These are phyloP conservation scores for Phalaenopsis aphrodite DNA, from an alignment of 106 monocot genomes.

Conservation along the genomic window DNA sequence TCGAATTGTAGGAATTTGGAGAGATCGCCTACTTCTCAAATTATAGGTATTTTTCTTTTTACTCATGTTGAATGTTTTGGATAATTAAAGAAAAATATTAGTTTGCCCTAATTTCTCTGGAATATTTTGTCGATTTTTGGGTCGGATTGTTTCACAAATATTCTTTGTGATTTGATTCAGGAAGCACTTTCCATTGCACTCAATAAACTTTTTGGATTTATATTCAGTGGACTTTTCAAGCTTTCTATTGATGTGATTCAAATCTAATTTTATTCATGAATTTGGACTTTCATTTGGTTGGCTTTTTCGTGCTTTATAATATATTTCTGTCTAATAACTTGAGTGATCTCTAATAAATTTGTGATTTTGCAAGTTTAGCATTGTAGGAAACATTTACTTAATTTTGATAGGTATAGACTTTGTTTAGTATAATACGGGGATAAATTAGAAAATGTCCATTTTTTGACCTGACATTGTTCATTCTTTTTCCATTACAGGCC, in stretches of 20 bases:
- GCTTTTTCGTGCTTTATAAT: neutral
- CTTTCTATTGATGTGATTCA: neutral
- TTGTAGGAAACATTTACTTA: neutral
- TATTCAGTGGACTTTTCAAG: too few relatives aligned
- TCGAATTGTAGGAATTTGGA: too few relatives aligned
- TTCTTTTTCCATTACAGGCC: constrained; percentile 35
- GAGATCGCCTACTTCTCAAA: too few relatives aligned
- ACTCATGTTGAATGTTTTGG: too few relatives aligned
- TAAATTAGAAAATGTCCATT: neutral
- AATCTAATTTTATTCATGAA: neutral
- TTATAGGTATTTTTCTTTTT: too few relatives aligned
- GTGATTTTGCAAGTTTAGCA: neutral
- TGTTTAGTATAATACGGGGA: neutral
- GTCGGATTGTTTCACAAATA: too few relatives aligned
- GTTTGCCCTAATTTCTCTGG: too few relatives aligned
- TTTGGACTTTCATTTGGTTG: neutral
- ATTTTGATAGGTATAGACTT: neutral
- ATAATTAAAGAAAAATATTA: too few relatives aligned
- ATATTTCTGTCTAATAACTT: neutral
- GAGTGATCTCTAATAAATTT: neutral
- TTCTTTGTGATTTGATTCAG: too few relatives aligned
- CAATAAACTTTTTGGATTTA: too few relatives aligned
- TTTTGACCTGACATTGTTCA: neutral
- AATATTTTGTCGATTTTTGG: too few relatives aligned
- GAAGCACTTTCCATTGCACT: too few relatives aligned